Evolutionary conservation across 768 basidiomycete genomes (phyloP).

Genomic region (Russula lepida): DNA sequence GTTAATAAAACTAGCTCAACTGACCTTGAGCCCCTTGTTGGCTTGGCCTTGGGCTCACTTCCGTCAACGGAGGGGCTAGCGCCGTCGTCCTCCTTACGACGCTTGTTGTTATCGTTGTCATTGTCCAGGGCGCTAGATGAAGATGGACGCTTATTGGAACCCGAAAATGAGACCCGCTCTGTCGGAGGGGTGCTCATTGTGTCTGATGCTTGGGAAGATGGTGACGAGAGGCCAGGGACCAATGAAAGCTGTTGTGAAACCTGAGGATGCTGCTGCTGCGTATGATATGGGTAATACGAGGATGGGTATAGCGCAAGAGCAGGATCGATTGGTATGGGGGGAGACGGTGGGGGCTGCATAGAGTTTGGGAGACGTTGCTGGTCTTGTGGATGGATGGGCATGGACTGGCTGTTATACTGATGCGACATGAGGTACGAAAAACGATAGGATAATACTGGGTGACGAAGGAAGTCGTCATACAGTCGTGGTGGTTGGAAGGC

Average conservation of each 20-base stretch:
- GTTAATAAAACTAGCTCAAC: neutral
- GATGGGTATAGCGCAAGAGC: constrained; percentile 59
- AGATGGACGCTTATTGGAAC: constrained; percentile 21
- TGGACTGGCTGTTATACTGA: constrained; percentile 29
- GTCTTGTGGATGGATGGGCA: constrained; percentile 35
- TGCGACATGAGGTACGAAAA: constrained; percentile 25
- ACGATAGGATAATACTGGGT: constrained; percentile 27
- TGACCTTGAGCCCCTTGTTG: constrained; percentile 79
- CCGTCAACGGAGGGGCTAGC: constrained; percentile 42
- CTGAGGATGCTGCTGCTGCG: constrained; percentile 39
- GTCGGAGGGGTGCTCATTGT: constrained; percentile 65
- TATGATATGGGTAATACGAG: constrained; percentile 47
- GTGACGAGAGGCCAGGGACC: constrained; percentile 58
- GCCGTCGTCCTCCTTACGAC: constrained; percentile 48
- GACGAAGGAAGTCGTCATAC: constrained; percentile 14
- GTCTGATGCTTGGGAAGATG: constrained; percentile 74
- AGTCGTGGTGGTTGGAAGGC: neutral
- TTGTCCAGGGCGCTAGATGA: constrained; percentile 40
- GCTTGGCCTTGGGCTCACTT: constrained; percentile 64
- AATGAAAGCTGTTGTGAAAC: constrained; percentile 44
- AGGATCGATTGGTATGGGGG: constrained; percentile 62
- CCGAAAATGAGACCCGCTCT: constrained; percentile 46
- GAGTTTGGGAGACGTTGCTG: constrained; percentile 29
- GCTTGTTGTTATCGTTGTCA: constrained; percentile 34
- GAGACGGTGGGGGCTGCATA: constrained; percentile 49